Base-by-base conservation (phyloP, 1,284 basidiomycete species). In the Marasmius tenuissimus region DNA sequence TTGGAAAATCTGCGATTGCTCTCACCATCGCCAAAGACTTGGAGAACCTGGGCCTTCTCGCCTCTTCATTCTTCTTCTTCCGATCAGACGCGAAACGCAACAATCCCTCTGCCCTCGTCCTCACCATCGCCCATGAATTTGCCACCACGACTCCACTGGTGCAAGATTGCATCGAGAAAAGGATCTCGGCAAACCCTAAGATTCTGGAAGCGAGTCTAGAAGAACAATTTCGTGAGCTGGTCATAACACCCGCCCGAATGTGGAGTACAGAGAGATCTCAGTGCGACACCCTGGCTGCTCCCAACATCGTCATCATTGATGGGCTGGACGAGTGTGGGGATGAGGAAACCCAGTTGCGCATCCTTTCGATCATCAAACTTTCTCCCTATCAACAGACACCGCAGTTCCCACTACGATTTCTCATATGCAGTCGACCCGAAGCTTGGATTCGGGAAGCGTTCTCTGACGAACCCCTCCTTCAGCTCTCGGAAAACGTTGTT, bases 381-480 rank as follows among this genome's bases (percentile, higher is more conserved):
- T 16, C 50, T 2, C 3, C 48, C 27, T 20, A 20, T 3, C 18
- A n/a, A 11, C 18, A 20, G 18, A 42, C n/a, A n/a, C 11, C 11
- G 40, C 6, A 34, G 1, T 16, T 70, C 0, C 70, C 70, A 3
- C 61, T 72, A 5, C 67, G 67, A 48, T 68, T 71, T 58, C 67
- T 73, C 58, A 65, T 73, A 18, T 64, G 66, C 8, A 67, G 67
- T 37, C 63, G 69, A 10, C 70, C 70, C 4, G 70, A 71, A 50
- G 65, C 69, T 0, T 67, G 67, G 42, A 70, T 73, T 38, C 63
- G 67, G 6, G 67, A 35, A 27, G 27, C 27, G 4, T 27, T 27
- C 4, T 27, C 27, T 4, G 27, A 27, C 27, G 4, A 27, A 27
- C 2, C 27, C 27, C 27, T 27, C 27, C 27, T 27, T 27, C 27